Conservation (phyloP, 495 filamentous ascomycete species). For the Viridothelium virens region DNA sequence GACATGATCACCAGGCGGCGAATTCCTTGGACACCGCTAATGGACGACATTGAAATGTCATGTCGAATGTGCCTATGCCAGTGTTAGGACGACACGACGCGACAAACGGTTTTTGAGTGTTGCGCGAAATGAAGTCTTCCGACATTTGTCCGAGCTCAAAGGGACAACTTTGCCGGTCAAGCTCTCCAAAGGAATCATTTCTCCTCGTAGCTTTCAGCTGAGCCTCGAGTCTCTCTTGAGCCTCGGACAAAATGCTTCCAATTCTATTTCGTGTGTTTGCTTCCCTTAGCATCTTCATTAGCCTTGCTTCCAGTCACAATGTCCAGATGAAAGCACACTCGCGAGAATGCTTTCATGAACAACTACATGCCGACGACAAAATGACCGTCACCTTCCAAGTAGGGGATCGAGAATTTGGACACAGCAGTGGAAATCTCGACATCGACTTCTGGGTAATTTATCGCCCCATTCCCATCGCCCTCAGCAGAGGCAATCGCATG, state of each 20-base stretch:
- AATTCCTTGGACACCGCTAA: no score
- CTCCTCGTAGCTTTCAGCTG: background rate
- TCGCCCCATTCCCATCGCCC: background rate
- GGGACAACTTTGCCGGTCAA: constrained; percentile 6
- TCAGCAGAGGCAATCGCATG: background rate
- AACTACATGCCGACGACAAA: constrained; percentile 82
- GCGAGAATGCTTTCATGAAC: constrained; percentile 95
- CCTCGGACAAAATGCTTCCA: background rate
- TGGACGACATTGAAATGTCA: no score
- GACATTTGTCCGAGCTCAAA: constrained; percentile 5
- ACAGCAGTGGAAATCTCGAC: constrained; percentile 81
- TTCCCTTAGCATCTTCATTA: background rate
- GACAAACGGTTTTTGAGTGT: background rate
- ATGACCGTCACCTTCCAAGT: constrained; percentile 99
- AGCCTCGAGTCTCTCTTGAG: background rate
- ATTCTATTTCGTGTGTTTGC: background rate
- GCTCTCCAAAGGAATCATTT: background rate
- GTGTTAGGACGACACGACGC: no score
- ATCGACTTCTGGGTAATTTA: constrained; percentile 91
- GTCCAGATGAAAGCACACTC: constrained; percentile 87
- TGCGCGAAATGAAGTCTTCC: background rate
- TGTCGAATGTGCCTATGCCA: no score
- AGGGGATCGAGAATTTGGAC: constrained; percentile 88
- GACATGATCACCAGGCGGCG: no score
- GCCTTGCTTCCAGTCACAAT: constrained; percentile 52